A percentile compares a stretch with the other conserved stretches of the same genome.
Evolutionary conservation across 805 yeast genomes (phyloP).

Genomic region (Nakazawaea populi): DNA sequence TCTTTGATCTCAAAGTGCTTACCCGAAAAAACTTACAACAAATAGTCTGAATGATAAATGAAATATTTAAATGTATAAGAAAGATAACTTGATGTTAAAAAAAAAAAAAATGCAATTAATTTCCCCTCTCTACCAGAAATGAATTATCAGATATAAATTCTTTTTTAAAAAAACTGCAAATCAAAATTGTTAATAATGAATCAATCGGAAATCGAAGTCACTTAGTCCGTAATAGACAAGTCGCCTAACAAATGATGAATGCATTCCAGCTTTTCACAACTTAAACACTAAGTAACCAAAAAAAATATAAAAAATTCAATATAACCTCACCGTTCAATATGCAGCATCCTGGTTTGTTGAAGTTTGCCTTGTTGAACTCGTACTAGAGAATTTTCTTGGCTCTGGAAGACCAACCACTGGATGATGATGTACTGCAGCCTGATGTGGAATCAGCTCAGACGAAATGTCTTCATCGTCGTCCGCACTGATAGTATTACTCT

Average conservation of each 20-base stretch:
- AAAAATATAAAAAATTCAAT: background rate
- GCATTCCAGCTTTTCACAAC: background rate
- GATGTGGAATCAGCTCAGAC: background rate
- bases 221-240: too few species aligned
- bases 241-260: too few species aligned
- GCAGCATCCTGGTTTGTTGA: background rate
- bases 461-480: background rate
- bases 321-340: constrained; percentile 10
- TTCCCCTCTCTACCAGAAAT: too few species aligned
- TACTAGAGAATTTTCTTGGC: constrained; percentile 1
- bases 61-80: background rate
- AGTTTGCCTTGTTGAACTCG: background rate
- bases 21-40: background rate
- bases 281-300: background rate
- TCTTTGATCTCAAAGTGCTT: constrained; percentile 12
- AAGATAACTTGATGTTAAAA: background rate
- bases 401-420: background rate
- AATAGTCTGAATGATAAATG: background rate
- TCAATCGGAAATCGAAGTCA: too few species aligned
- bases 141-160: too few species aligned
- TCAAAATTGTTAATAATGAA: too few species aligned
- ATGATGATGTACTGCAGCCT: background rate
- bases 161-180: too few species aligned
- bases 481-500: background rate
- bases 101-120: too few species aligned